These are phyloP conservation scores for Clarireedia paspali DNA, from an alignment of 2,329 filamentous ascomycete species.

Conservation along the genomic window DNA sequence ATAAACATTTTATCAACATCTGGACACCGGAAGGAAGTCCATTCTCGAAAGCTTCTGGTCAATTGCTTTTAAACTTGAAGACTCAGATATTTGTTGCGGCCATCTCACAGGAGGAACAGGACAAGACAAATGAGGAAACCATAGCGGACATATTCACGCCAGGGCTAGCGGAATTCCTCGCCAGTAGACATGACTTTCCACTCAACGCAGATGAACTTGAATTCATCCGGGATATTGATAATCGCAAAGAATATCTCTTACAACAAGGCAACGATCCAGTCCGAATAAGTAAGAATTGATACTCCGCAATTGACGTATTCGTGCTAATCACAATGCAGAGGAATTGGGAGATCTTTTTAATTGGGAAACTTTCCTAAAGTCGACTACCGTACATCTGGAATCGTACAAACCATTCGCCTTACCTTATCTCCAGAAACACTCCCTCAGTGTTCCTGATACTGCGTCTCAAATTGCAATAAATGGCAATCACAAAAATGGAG, in stretches of 20 bases:
- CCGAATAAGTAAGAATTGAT: slow-evolving; percentile 30
- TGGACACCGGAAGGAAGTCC: slow-evolving; percentile 53
- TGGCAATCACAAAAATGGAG: not conserved
- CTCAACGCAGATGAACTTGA: slow-evolving; percentile 52
- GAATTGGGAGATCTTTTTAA: slow-evolving; percentile 34
- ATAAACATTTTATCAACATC: slow-evolving; percentile 55
- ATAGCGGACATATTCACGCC: slow-evolving; percentile 52
- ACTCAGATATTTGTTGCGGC: slow-evolving; percentile 60
- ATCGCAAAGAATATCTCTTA: slow-evolving; percentile 49
- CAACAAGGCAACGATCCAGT: slow-evolving; percentile 42
- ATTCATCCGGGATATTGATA: slow-evolving; percentile 46
- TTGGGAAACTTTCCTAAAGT: slow-evolving; percentile 56
- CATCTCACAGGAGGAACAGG: slow-evolving; percentile 45
- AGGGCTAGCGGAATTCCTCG: slow-evolving; percentile 45
- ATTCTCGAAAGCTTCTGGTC: slow-evolving; percentile 51
- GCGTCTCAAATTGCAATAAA: not conserved
- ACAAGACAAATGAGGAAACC: slow-evolving; percentile 43
- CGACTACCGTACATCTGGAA: slow-evolving; percentile 51
- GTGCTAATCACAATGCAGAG: not conserved
- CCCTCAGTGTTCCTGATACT: slow-evolving; percentile 19
- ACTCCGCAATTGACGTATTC: not conserved
- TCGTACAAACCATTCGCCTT: slow-evolving; percentile 45
- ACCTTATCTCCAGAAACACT: slow-evolving; percentile 34
- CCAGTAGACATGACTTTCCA: slow-evolving; percentile 45
- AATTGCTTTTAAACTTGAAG: slow-evolving; percentile 56